Evolutionary conservation across 1,284 basidiomycete genomes (phyloP), one percentile per base, ranked within the genome.

Genomic region (Rhodotorula sp.): DNA sequence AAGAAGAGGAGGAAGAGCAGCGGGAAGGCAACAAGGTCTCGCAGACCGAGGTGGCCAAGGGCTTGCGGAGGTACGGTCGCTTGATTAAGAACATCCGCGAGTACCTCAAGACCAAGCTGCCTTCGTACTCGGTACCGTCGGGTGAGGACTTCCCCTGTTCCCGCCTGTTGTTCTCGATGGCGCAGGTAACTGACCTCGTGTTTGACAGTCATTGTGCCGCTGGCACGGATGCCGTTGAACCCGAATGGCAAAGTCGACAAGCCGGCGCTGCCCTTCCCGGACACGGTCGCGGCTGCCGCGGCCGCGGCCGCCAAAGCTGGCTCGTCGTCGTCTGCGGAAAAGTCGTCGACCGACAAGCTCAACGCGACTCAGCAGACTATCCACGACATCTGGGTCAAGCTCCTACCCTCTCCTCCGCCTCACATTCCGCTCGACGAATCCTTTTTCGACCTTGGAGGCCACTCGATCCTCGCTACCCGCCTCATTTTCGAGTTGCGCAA

Each of bases 171-270:
- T 45, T 45, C 34, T 47, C 34, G 21, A 23, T 5, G 31, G 34
- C 15, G 34, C 10, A 21, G 6, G 19, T 34, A 28, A 45, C 58
- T 60, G 45, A 64, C 60, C 50, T n/a, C 28, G 62, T 38, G 15
- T 28, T n/a, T 5, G 14, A 19, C 76, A 93, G 94, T 97, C 57
- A 94, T 98, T 78, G 94, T 99, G 58, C 97, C 97, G 1, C 86
- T 99, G 54, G 87, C 87, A 71, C 90, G 93, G 74, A 97, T 99
- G 91, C 97, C 97, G 19, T 86, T 99, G 64, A 99, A 98, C 80
- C 97, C 97, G 6, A 99, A 99, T 81, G 97, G 97, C 73, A 99
- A 99, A 84, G 91, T 99, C 80, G 97, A 99, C 85, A 99, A 99
- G 81, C 95, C 97, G 0, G 92, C 93, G 0, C 87, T 99, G 62